These are phyloP conservation scores for Hypoxylon sp. DNA, from an alignment of 2,329 filamentous ascomycete genomes.

Conservation along the genomic window DNA sequence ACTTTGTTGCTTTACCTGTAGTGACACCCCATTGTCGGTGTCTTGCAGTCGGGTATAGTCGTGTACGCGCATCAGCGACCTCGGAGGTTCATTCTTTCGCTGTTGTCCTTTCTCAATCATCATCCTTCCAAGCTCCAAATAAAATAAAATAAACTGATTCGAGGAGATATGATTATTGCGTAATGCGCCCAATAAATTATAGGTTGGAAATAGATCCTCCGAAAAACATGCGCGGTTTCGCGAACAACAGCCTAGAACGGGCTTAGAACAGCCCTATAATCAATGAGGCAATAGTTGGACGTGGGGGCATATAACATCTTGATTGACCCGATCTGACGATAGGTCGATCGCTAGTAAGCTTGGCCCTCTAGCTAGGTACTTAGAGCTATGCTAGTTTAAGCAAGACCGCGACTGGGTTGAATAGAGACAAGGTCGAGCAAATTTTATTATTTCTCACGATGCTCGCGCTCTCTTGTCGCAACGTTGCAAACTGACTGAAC, in stretches of 20 bases:
- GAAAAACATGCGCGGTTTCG: no score
- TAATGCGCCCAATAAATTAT: not conserved
- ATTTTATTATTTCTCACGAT: conserved; percentile 9
- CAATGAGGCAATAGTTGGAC: conserved; percentile 29
- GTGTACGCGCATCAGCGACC: no score
- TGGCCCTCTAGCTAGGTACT: conserved; percentile 16
- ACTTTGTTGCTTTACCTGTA: no score
- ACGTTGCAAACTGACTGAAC: not conserved
- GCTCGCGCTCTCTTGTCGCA: not conserved
- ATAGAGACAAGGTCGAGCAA: conserved; percentile 7
- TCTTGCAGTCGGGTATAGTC: no score
- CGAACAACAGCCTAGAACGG: not conserved
- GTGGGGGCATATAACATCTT: conserved; percentile 11
- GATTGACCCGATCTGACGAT: conserved; percentile 4
- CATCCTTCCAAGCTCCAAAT: no score
- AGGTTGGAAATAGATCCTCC: not conserved
- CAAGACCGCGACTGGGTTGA: conserved; percentile 2
- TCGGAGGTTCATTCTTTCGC: no score
- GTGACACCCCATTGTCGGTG: no score
- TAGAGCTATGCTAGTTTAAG: conserved; percentile 17
- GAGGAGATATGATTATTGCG: no score
- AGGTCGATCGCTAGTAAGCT: conserved; percentile 16
- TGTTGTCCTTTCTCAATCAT: no score
- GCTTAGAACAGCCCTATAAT: conserved; percentile 27
- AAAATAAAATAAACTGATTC: no score